Conservation (phyloP, 1,284 basidiomycete genomes). For the Leccinum solheimii region DNA sequence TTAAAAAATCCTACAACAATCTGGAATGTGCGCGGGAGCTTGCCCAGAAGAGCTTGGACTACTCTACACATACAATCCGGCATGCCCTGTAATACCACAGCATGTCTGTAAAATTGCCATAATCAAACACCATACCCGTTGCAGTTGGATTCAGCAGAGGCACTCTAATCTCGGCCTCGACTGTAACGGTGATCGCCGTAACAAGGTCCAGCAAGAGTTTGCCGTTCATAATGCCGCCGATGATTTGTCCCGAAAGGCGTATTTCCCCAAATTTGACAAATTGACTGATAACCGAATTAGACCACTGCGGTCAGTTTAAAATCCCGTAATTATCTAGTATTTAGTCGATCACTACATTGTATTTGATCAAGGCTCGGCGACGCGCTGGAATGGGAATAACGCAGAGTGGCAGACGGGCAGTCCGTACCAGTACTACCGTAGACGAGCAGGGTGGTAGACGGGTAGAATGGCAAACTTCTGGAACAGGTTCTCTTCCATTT, state of each 20-base stretch:
- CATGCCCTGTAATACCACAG: neutral
- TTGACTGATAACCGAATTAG: too few species aligned
- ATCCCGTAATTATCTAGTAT: too few species aligned
- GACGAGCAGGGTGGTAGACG: too few species aligned
- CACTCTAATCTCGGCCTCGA: constrained; percentile 12
- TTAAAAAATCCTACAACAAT: neutral
- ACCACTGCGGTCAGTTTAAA: too few species aligned
- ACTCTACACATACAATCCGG: neutral
- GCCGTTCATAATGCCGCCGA: constrained; percentile 13
- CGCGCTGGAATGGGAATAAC: too few species aligned
- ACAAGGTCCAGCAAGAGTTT: constrained; percentile 6
- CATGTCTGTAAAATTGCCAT: neutral
- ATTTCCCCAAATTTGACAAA: too few species aligned
- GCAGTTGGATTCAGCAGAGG: constrained; percentile 15
- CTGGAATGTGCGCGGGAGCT: neutral
- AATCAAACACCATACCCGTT: constrained; percentile 4
- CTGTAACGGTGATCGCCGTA: constrained; percentile 8
- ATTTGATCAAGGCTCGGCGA: too few species aligned
- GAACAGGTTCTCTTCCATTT: too few species aligned
- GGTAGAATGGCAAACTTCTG: too few species aligned
- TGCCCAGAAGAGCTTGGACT: neutral
- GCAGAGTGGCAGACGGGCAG: too few species aligned
- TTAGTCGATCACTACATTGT: too few species aligned
- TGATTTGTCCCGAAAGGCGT: neutral
- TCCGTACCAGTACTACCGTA: too few species aligned